These are phyloP conservation scores for Spergularia azorica DNA, from an alignment of 179 eudicot species.

Conservation along the genomic window DNA sequence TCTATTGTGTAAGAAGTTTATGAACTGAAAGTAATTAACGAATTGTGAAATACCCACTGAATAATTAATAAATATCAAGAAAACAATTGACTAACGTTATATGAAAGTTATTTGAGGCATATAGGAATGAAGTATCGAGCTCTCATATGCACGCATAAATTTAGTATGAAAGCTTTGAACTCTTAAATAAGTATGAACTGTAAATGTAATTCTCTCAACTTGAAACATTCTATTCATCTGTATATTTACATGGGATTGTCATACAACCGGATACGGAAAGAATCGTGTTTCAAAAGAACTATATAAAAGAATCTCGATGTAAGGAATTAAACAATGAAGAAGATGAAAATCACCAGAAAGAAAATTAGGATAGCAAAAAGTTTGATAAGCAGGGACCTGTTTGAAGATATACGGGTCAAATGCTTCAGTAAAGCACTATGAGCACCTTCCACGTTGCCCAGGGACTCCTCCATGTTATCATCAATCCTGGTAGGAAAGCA, in stretches of 20 bases:
- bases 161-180: conserved; percentile 4
- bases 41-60: background rate
- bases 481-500: conserved; percentile 64
- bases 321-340: conserved; percentile 52
- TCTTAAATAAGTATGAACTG: background rate
- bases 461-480: conserved; percentile 86
- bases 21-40: background rate
- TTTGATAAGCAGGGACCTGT: conserved; percentile 89
- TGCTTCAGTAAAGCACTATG: conserved; percentile 69
- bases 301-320: conserved; percentile 9
- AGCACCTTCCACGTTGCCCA: conserved; percentile 86
- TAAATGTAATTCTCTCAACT: conserved; percentile 3
- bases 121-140: background rate
- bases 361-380: conserved; percentile 70
- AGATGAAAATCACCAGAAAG: conserved; percentile 64
- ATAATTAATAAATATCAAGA: background rate
- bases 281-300: conserved; percentile 8
- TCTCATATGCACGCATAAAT: background rate
- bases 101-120: background rate
- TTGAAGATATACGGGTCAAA: conserved; percentile 74
- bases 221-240: conserved; percentile 9
- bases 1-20: background rate
- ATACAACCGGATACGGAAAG: conserved; percentile 10
- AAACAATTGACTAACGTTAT: too few species aligned
- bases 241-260: conserved; percentile 22